A percentile compares a stretch with the other conserved stretches of the same genome.
Evolutionary conservation across 2,329 filamentous ascomycete genomes (phyloP).

Genomic region (Alternaria sp.): DNA sequence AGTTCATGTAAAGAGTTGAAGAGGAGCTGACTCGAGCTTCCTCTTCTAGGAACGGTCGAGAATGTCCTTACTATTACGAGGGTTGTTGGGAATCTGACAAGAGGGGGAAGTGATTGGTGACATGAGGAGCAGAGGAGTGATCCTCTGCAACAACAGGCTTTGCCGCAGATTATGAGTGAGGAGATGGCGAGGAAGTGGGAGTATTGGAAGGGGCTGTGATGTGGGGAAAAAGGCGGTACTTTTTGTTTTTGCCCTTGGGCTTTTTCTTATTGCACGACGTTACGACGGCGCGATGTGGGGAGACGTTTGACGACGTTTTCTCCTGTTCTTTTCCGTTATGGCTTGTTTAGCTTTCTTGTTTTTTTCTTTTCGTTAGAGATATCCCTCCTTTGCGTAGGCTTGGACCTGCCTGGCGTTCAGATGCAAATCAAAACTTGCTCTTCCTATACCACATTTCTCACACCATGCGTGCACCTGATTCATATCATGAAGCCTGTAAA

Average conservation of each 20-base stretch:
- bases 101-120: not conserved
- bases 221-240: not conserved
- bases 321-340: not conserved
- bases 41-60: slow-evolving; percentile 15
- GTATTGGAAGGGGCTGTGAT: not conserved
- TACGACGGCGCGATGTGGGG: not conserved
- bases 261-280: not conserved
- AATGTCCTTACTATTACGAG: slow-evolving; percentile 12
- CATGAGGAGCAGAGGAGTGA: not conserved
- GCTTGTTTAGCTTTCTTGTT: not conserved
- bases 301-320: not conserved
- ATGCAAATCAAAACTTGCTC: not conserved
- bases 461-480: not conserved
- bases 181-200: not conserved
- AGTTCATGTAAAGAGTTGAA: slow-evolving; percentile 52
- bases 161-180: not conserved
- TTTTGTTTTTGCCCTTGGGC: not conserved
- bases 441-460: not conserved
- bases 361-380: slow-evolving; percentile 2
- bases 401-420: not conserved
- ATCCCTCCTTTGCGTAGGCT: slow-evolving; percentile 9
- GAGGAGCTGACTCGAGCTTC: slow-evolving; percentile 3
- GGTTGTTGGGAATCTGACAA: slow-evolving; percentile 2
- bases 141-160: not conserved
- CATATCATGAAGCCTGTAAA: not conserved